Evolutionary conservation across 768 basidiomycete species (phyloP), one percentile per base, ranked within the genome.

Genomic region (Roridomyces roridus): DNA sequence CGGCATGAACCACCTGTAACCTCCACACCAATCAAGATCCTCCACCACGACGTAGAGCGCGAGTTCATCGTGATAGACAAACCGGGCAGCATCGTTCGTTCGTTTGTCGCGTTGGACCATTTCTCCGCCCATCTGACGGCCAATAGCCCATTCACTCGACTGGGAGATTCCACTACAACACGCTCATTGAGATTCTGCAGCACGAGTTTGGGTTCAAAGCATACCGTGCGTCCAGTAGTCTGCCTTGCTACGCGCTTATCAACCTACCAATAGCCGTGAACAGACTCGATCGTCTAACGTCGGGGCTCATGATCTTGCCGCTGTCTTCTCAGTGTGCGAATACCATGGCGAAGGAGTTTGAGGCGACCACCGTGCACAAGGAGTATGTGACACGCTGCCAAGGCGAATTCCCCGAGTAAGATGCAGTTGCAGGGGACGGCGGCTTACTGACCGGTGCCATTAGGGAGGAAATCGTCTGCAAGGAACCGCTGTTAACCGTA

Each of bases 1-100:
- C 82, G 94, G n/a, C 97, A 99, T 69, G 97, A 99, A 73, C 97
- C 97, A 6, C 94, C 97, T 4, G 89, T 99, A 4, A 88, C 94
- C 1, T 85, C 89, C 2, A 89, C 80, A 5, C 91, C 92, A 2
- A 86, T 98, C 50, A 84, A 87, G 60, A 80, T 98, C 34, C 72
- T 98, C 4, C 79, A 87, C 46, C 85, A 88, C 54, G 94, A 98
- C 68, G 78, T 77, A 14, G 85, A 92, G 62, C 85, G 88, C 21
- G 83, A 89, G 60, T 94, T 96, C 58, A 85, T 98, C 31, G 91
- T 98, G 14, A 90, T 99, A 25, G 90, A 98, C 67, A 99, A 99
- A 78, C 96, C 96, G 3, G 96, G 96, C 29, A 92, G 91, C 69
- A 93, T 98, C 68, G 96, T 97, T 71, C 74, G 95, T 85, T 62